phyloP scores from a whole-genome alignment of 257 asterid genomes.

The Solanum pimpinellifolium region DNA sequence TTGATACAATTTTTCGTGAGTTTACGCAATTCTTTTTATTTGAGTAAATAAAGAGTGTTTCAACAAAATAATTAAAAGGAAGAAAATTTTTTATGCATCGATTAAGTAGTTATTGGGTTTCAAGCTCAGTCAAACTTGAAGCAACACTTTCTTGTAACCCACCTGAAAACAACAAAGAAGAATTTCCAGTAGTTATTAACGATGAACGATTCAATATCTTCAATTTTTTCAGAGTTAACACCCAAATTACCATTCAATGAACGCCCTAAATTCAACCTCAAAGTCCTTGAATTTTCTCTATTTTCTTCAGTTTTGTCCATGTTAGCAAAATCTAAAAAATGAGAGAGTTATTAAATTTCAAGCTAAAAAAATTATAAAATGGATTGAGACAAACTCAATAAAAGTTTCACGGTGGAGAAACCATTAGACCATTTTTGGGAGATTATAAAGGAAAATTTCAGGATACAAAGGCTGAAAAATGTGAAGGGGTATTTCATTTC shows the following conservation, averaged over 20 bases:
- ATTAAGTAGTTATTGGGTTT: slow-evolving; percentile 8
- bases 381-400: not conserved
- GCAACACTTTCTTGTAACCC: slow-evolving; percentile 41
- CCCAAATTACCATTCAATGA: no score
- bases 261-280: no score
- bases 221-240: no score
- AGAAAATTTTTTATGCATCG: not conserved
- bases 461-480: not conserved
- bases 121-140: slow-evolving; percentile 34
- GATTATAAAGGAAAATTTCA: not conserved
- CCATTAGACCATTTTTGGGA: not conserved
- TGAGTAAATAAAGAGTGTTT: no score
- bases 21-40: no score
- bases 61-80: no score
- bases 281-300: not conserved
- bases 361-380: no score
- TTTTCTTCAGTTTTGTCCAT: slow-evolving; percentile 22
- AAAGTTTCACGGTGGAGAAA: not conserved
- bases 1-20: no score
- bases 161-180: slow-evolving; percentile 11
- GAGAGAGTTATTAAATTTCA: not conserved
- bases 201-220: no score
- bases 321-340: not conserved
- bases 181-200: slow-evolving; percentile 43
- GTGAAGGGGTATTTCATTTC: not conserved